Percentiles rank a stretch among this genome's conserved stretches.
Evolutionary conservation across 1,284 basidiomycete genomes (phyloP).

Genomic region (Sanguinoderma infundibulare): DNA sequence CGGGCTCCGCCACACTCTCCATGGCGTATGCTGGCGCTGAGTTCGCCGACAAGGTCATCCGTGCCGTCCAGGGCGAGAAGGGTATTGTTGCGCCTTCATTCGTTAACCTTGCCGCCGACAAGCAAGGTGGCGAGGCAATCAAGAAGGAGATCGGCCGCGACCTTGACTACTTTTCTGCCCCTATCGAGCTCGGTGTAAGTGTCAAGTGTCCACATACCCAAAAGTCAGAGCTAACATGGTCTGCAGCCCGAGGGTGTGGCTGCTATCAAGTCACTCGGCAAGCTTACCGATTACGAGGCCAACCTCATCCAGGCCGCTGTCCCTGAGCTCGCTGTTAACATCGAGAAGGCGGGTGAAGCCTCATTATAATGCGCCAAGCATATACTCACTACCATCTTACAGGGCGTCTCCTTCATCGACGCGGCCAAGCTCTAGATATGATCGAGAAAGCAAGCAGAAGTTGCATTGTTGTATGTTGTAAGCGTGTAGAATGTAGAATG

Average conservation of each 20-base stretch:
- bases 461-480: constrained; percentile 17
- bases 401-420: constrained; percentile 44
- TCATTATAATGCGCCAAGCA: not conserved
- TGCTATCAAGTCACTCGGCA: constrained; percentile 81
- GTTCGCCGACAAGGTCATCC: constrained; percentile 81
- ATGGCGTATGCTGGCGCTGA: constrained; percentile 82
- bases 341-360: constrained; percentile 65
- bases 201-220: not conserved
- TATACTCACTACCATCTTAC: not conserved
- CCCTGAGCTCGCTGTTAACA: constrained; percentile 83
- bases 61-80: constrained; percentile 88
- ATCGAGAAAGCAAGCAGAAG: constrained; percentile 10
- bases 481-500: constrained; percentile 11
- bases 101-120: constrained; percentile 83
- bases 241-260: constrained; percentile 76
- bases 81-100: constrained; percentile 87
- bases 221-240: constrained; percentile 14
- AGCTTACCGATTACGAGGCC: constrained; percentile 74
- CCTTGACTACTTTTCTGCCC: constrained; percentile 86
- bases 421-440: constrained; percentile 31
- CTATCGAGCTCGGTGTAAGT: constrained; percentile 84
- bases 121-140: constrained; percentile 64
- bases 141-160: constrained; percentile 66
- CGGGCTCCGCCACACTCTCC: constrained; percentile 76
- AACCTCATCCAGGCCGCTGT: constrained; percentile 79